phyloP scores from a whole-genome alignment of 495 filamentous ascomycete species.

The Pyrenula aspistea region DNA sequence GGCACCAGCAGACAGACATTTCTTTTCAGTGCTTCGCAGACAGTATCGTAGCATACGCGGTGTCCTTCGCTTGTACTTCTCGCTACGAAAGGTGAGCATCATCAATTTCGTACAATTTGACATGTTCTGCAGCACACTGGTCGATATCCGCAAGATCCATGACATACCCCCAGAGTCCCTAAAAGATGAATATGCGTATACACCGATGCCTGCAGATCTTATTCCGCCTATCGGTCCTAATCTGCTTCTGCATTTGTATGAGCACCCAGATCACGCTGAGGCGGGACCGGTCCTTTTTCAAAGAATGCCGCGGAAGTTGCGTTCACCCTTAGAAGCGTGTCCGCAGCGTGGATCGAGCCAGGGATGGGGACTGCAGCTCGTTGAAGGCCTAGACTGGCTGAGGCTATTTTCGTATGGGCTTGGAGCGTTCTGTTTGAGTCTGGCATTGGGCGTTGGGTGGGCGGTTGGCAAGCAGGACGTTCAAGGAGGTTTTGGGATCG shows the following conservation, averaged over 20 bases:
- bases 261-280: slow-evolving; percentile 21
- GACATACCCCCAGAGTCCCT: slow-evolving; percentile 15
- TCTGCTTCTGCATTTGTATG: slow-evolving; percentile 24
- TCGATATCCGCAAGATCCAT: slow-evolving; percentile 18
- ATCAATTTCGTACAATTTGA: slow-evolving; percentile 28
- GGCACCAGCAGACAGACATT: slow-evolving; percentile 1
- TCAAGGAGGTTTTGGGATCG: slow-evolving; percentile 7
- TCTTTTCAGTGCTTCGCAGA: slow-evolving; percentile 10
- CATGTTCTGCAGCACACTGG: slow-evolving; percentile 21
- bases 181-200: slow-evolving; percentile 15
- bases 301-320: slow-evolving; percentile 4
- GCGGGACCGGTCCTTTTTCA: neutral
- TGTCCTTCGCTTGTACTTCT: slow-evolving; percentile 10
- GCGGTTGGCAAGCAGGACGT: slow-evolving; percentile 3
- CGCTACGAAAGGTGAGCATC: slow-evolving; percentile 15
- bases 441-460: slow-evolving; percentile 4
- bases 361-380: slow-evolving; percentile 9
- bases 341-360: slow-evolving; percentile 2
- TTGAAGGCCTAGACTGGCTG: slow-evolving; percentile 4
- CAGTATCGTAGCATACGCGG: slow-evolving; percentile 18
- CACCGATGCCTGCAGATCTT: slow-evolving; percentile 19
- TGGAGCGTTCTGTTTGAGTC: neutral
- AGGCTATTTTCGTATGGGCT: neutral
- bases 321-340: slow-evolving; percentile 1
- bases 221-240: slow-evolving; percentile 22